Base-by-base conservation (phyloP, 2,329 filamentous ascomycete genomes). In the Rhynchosporium graminicola region DNA sequence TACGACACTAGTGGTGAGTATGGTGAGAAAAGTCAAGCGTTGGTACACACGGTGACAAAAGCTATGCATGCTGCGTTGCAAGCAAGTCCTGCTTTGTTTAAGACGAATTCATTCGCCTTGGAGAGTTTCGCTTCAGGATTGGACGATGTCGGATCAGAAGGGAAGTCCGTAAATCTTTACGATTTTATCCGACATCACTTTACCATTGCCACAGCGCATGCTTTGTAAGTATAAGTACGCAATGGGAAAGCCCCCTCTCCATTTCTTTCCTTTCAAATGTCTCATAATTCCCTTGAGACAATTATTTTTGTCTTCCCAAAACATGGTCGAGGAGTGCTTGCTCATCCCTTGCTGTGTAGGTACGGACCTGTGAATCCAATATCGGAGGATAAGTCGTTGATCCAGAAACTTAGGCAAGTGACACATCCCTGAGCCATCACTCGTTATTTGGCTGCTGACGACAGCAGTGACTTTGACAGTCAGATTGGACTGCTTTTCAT, bases 311-410 rank as follows among this genome's bases (percentile, higher is more conserved):
- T 20, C 20, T 20, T 20, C 20, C 20, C 20, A 1, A 20, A 20
- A 20, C 20, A 20, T 20, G 20, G 20, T 20, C 20, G 20, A 20
- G 20, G 20, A 20, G 20, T 20, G 20, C 20, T 20, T 20, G 20
- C 20, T 20, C 20, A 20, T 20, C 20, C 20, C 20, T 20, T 20
- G 20, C 20, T 20, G 20, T 20, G 20, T 20, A 20, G 20, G 20
- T 20, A 77, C 57, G 80, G 80, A 0, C 72, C 76, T 0, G 58
- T 75, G 0, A 80, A 81, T 62, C 78, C 79, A 0, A 75, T 80
- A 20, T 69, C 64, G 9, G 60, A 70, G 1, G 66, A 79, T 9
- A 68, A 71, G 1, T 62, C 65, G 2, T 63, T 80, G 3, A 63
- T 77, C 4, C 67, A 78, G 4, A 72, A 73, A 12, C 73, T 80